phyloP scores from a whole-genome alignment of 2,329 filamentous ascomycete species.

The Venturiaceae sp. region DNA sequence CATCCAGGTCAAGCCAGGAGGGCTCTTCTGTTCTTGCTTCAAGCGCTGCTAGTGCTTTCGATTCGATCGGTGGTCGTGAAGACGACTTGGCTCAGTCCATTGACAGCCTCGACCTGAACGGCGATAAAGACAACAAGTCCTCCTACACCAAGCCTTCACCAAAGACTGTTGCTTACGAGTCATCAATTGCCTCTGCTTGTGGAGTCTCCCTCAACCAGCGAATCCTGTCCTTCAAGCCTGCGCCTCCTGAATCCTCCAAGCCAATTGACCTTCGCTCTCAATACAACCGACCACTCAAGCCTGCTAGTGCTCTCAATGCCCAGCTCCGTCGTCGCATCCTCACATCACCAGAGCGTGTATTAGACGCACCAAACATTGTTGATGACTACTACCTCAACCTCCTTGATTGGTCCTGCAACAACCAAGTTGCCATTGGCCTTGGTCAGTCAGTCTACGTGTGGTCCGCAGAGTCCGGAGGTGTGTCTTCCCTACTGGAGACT shows the following conservation, averaged over 20 bases:
- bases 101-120: slow-evolving; percentile 68
- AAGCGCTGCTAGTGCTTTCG: slow-evolving; percentile 43
- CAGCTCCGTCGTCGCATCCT: slow-evolving; percentile 88
- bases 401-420: slow-evolving; percentile 94
- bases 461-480: slow-evolving; percentile 89
- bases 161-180: slow-evolving; percentile 83
- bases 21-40: slow-evolving; percentile 63
- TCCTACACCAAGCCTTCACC: slow-evolving; percentile 72
- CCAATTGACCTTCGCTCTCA: slow-evolving; percentile 95
- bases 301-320: slow-evolving; percentile 61
- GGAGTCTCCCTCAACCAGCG: slow-evolving; percentile 89
- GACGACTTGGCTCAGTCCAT: slow-evolving; percentile 70
- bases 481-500: slow-evolving; percentile 82
- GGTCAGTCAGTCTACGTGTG: slow-evolving; percentile 97
- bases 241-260: slow-evolving; percentile 95
- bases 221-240: slow-evolving; percentile 97
- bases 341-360: slow-evolving; percentile 88
- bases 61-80: slow-evolving; percentile 49
- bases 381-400: slow-evolving; percentile 99
- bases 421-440: slow-evolving; percentile 95
- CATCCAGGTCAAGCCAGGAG: slow-evolving; percentile 46
- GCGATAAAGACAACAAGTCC: slow-evolving; percentile 47
- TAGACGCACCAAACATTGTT: slow-evolving; percentile 90
- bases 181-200: slow-evolving; percentile 81
- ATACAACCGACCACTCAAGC: slow-evolving; percentile 92